These are phyloP conservation scores for Trichophyton benhamiae DNA, from an alignment of 2,329 filamentous ascomycete species.

Conservation along the genomic window DNA sequence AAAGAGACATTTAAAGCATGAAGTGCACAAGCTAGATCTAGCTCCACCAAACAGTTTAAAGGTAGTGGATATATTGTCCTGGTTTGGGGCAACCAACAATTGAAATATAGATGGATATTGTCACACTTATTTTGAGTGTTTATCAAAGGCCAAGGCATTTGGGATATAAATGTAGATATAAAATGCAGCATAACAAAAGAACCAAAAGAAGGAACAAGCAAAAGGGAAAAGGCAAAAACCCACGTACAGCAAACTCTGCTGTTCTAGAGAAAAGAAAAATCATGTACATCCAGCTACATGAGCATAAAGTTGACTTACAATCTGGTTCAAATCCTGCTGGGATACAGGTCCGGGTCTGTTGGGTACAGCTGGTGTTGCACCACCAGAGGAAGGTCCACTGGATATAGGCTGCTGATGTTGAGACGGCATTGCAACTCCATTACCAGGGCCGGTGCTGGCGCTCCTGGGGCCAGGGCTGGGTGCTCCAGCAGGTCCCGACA, in stretches of 20 bases:
- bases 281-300: not conserved
- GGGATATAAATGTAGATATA: too few relatives aligned
- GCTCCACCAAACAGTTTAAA: too few relatives aligned
- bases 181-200: too few relatives aligned
- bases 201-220: not conserved
- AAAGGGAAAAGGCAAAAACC: not conserved
- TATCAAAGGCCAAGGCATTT: too few relatives aligned
- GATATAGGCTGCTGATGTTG: constrained; percentile 36
- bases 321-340: constrained; percentile 87
- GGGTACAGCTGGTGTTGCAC: constrained; percentile 29
- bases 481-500: constrained; percentile 36
- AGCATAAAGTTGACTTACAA: constrained; percentile 54
- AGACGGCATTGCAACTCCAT: constrained; percentile 35
- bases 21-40: too few relatives aligned
- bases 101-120: too few relatives aligned
- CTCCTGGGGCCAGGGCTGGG: constrained; percentile 39
- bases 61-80: too few relatives aligned
- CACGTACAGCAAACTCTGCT: too few relatives aligned
- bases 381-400: constrained; percentile 36
- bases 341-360: constrained; percentile 43
- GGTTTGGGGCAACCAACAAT: too few relatives aligned
- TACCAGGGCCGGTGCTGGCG: constrained; percentile 36
- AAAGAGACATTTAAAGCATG: too few relatives aligned
- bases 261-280: too few relatives aligned
- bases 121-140: too few relatives aligned